Evolutionary conservation across 2,329 filamentous ascomycete species (phyloP), one percentile per base, ranked within the genome.

Genomic region (Cladosporium sp.): DNA sequence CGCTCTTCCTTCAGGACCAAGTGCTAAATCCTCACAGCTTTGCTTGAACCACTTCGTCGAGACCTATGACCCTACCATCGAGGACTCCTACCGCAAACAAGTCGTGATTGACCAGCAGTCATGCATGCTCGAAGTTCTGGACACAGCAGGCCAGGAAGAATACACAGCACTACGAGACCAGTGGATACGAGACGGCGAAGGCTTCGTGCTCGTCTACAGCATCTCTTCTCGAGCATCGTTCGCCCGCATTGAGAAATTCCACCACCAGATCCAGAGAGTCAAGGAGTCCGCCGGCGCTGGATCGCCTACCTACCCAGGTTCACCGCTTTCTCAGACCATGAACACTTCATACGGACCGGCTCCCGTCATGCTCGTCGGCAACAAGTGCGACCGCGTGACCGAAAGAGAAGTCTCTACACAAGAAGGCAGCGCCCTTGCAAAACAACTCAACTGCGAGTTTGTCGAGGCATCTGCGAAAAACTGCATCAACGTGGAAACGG

Each of bases 1-100:
- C 16, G 25, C 54, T 23, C 23, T 21, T 30, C 39, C 11, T 11
- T 39, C 53, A 39, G 5, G 34, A n/a, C n/a, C 43, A 23, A 21
- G 18, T 43, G 23, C 63, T 65, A 54, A 65, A 26, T 5, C 49
- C 14, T 26, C n/a, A 46, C 74, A 99, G 88, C 85, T 99, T 74
- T 98, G 95, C 79, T 83, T 98, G 76, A 96, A 98, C 80, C 95
- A 99, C 81, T 99, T 99, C 78, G 93, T 98, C 75, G 94, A 98
- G 83, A 97, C 93, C 13, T 89, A 89, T 75, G 87, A 89, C 75
- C 87, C 87, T 56, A 89, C 87, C 66, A 89, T 89, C 72, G 87
- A 89, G 78, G 87, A 89, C 74, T 89, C 87, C 53, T 89, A 89
- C 75, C 85, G 87, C 68, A 89, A 89, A 76, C 87, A 89, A 77